Base-by-base conservation (phyloP, 495 filamentous ascomycete species). In the Podospora sp. region DNA sequence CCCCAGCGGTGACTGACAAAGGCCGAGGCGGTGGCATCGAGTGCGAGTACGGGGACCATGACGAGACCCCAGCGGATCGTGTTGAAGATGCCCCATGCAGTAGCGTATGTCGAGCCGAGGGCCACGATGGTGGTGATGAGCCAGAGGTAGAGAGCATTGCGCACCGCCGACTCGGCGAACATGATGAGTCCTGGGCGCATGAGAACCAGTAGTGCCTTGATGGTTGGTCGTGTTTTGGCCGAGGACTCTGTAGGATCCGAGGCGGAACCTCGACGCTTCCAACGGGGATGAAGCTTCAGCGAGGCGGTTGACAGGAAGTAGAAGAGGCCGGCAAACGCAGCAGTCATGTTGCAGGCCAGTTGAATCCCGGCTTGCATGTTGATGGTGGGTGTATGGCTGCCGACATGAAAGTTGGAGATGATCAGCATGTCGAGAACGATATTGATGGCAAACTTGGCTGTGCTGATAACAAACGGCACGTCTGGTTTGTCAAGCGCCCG, bases 41-140 rank as follows among this genome's bases (percentile, higher is more conserved):
- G 73, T 0, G 89, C 80, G 63, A 87, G 84, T 0, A 91, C 90
- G 0, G 90, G 89, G 0, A 92, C 89, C 90, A 91, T 93, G 29
- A 92, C 80, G 4, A 93, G 76, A 0, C 90, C 89, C 90, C 89
- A 92, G n/a, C 90, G 83, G 66, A 93, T 91, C 0, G 89, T 91
- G 66, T 85, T 90, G 79, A 93, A 92, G 46, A 92, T 79, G 16
- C 88, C 86, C 90, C 89, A 92, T 1, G 90, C 89, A 2, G 90
- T 92, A 1, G 88, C 87, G 75, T 92, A 92, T 26, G 86, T 81
- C 0, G 76, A 69, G 4, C 89, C 89, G 65, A 92, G 78, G 0
- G 81, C 70, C 0, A 93, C 81, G 46, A 92, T 90, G 11, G 80
- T 82, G 51, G 76, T 82, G n/a, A 92, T 82, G 1, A 92, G 81